These are phyloP conservation scores for Clavispora vitiphila DNA, from an alignment of 805 yeast species.

Conservation along the genomic window DNA sequence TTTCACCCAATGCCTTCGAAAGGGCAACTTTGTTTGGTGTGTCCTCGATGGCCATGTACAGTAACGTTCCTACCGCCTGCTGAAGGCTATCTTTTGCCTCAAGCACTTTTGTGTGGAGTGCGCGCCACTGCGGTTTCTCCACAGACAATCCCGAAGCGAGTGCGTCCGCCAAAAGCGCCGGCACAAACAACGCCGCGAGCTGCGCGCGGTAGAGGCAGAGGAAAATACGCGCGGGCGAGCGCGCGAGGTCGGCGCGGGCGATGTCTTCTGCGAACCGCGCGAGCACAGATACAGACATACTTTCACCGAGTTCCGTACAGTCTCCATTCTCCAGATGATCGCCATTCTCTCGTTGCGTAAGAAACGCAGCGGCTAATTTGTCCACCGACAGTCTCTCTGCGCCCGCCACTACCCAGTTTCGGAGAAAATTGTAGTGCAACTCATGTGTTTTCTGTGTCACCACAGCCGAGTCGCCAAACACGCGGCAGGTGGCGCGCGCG, in stretches of 20 bases:
- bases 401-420: conserved; percentile 1
- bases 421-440: conserved; percentile 17
- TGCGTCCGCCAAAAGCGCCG: background rate
- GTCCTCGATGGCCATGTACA: conserved; percentile 7
- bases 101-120: conserved; percentile 4
- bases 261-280: background rate
- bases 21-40: conserved; percentile 16
- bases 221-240: background rate
- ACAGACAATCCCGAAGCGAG: background rate
- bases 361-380: background rate
- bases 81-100: conserved; percentile 16
- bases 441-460: conserved; percentile 14
- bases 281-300: background rate
- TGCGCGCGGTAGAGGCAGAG: background rate
- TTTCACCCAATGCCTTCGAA: conserved; percentile 19
- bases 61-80: conserved; percentile 16
- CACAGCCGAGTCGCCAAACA: background rate
- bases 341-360: too few relatives aligned
- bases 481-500: background rate
- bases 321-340: too few relatives aligned
- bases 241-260: background rate
- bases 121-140: background rate
- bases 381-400: background rate
- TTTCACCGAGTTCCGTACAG: too few relatives aligned
- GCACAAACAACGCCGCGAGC: background rate